These are phyloP conservation scores for Catharanthus roseus DNA, from an alignment of 257 asterid species.

Conservation along the genomic window DNA sequence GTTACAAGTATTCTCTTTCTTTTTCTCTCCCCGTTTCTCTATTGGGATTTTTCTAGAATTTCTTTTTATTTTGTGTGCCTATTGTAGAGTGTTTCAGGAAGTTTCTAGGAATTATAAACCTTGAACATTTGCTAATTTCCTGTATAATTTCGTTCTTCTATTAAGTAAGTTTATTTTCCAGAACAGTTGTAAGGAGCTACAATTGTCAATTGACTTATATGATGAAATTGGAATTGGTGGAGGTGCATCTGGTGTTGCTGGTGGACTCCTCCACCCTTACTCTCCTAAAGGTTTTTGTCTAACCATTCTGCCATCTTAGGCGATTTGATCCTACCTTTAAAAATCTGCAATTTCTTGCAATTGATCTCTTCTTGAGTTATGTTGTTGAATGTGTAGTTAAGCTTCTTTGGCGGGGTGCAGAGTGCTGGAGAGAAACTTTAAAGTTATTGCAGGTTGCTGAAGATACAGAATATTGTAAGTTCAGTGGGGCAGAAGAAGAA, in stretches of 20 bases:
- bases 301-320: not conserved
- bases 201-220: slow-evolving; percentile 62
- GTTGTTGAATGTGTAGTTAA: slow-evolving; percentile 49
- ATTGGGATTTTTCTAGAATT: not conserved
- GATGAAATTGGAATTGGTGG: slow-evolving; percentile 95
- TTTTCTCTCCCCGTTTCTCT: not conserved
- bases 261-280: slow-evolving; percentile 96
- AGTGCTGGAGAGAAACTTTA: slow-evolving; percentile 87
- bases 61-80: not conserved
- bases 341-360: not conserved
- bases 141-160: not conserved
- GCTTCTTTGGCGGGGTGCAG: slow-evolving; percentile 83
- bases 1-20: slow-evolving; percentile 49
- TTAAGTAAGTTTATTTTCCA: slow-evolving; percentile 27
- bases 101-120: not conserved
- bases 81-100: not conserved
- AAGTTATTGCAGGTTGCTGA: slow-evolving; percentile 68
- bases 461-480: slow-evolving; percentile 34
- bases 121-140: not conserved
- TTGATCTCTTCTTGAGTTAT: slow-evolving; percentile 13
- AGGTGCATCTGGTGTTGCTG: slow-evolving; percentile 99
- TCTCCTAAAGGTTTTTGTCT: slow-evolving; percentile 68
- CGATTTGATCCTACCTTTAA: slow-evolving; percentile 4
- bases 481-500: slow-evolving; percentile 24
- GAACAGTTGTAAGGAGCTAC: slow-evolving; percentile 57